These are phyloP conservation scores for Fusarium euwallaceae DNA, from an alignment of 2,329 filamentous ascomycete genomes.

Conservation along the genomic window DNA sequence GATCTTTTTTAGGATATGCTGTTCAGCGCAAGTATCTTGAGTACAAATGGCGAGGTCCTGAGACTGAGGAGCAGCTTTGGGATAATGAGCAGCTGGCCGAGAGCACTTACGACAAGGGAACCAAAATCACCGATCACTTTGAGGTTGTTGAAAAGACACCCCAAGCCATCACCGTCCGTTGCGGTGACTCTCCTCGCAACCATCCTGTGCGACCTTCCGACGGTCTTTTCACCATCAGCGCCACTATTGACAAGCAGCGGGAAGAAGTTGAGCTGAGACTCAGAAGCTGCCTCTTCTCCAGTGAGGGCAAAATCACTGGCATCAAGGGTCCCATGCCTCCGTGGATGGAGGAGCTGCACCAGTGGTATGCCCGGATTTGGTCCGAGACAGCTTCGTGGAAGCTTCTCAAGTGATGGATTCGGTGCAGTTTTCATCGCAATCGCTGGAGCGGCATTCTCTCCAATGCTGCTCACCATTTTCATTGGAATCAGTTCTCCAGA, in stretches of 20 bases:
- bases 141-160: constrained; percentile 76
- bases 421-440: background rate
- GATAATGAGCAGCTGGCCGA: constrained; percentile 64
- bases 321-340: constrained; percentile 49
- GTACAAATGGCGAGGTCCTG: constrained; percentile 68
- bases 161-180: constrained; percentile 72
- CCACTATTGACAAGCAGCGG: constrained; percentile 69
- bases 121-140: constrained; percentile 77
- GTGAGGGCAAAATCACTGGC: constrained; percentile 52
- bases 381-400: constrained; percentile 55
- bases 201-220: constrained; percentile 69
- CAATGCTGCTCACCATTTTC: background rate
- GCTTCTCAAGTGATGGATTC: constrained; percentile 48
- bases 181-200: constrained; percentile 74
- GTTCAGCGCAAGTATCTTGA: constrained; percentile 71
- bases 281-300: constrained; percentile 73
- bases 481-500: background rate
- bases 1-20: constrained; percentile 61
- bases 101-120: constrained; percentile 73
- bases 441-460: background rate
- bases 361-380: constrained; percentile 59
- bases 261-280: constrained; percentile 73
- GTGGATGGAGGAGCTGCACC: constrained; percentile 49
- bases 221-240: constrained; percentile 75
- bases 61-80: constrained; percentile 74